These are phyloP conservation scores for Phytophthora uliginosa DNA, from an alignment of 352 stramenopile genomes.

Conservation along the genomic window DNA sequence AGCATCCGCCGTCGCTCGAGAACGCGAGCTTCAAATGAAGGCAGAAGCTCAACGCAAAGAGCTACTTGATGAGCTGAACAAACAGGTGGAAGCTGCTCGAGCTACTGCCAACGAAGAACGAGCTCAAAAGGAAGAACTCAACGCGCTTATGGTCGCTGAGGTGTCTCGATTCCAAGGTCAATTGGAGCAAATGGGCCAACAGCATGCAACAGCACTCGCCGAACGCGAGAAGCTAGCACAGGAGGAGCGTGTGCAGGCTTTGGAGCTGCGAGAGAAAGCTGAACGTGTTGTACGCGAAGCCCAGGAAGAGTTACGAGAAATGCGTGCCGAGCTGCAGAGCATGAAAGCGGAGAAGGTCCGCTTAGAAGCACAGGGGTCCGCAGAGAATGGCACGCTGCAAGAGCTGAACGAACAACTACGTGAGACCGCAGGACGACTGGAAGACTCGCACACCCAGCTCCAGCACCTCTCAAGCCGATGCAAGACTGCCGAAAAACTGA, in stretches of 20 bases:
- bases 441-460: constrained; percentile 37
- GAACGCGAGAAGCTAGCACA: constrained; percentile 31
- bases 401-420: constrained; percentile 71
- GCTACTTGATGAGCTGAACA: constrained; percentile 50
- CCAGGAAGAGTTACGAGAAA: constrained; percentile 39
- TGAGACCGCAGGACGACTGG: constrained; percentile 44
- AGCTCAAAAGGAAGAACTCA: constrained; percentile 78
- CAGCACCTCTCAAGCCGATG: constrained; percentile 49
- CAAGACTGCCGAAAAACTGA: constrained; percentile 34
- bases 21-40: constrained; percentile 57
- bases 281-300: constrained; percentile 37
- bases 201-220: constrained; percentile 24
- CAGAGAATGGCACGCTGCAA: constrained; percentile 64
- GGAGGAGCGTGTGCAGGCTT: constrained; percentile 37
- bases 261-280: constrained; percentile 42
- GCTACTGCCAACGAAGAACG: constrained; percentile 48
- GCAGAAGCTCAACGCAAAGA: constrained; percentile 51
- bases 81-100: constrained; percentile 45
- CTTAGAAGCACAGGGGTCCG: constrained; percentile 53
- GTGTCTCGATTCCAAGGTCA: constrained; percentile 56
- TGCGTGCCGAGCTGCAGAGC: constrained; percentile 42
- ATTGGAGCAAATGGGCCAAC: constrained; percentile 38
- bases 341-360: constrained; percentile 53
- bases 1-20: constrained; percentile 31
- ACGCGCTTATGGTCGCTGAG: constrained; percentile 61